Evolutionary conservation across 495 filamentous ascomycete species (phyloP).

Genomic region (Penicillium ochrochloron): DNA sequence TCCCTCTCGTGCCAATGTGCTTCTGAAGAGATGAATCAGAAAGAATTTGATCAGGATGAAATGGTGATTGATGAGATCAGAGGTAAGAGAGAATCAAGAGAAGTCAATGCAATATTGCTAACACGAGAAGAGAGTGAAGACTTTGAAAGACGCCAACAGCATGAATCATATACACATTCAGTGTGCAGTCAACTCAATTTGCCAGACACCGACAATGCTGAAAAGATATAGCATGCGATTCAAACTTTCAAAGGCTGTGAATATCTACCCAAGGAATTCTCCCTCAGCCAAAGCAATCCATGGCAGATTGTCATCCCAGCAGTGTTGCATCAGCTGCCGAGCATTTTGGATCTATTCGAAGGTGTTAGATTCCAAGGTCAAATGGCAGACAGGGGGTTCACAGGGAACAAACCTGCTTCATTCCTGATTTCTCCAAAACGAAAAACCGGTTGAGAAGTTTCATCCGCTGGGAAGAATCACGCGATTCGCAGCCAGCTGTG

Average conservation of each 20-base stretch:
- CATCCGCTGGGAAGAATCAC: constrained; percentile 55
- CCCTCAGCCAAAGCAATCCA: constrained; percentile 49
- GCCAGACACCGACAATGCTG: not conserved
- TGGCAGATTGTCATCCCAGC: constrained; percentile 48
- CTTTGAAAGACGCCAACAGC: not conserved
- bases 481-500: constrained; percentile 78
- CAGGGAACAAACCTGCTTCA: constrained; percentile 66
- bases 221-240: not conserved
- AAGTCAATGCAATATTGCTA: not conserved
- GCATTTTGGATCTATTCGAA: constrained; percentile 47
- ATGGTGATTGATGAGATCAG: not conserved
- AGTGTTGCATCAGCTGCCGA: constrained; percentile 49
- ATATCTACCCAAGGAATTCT: constrained; percentile 47
- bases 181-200: not conserved
- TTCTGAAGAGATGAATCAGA: not conserved
- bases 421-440: constrained; percentile 72
- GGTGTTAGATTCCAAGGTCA: not conserved
- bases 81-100: constrained; percentile 3
- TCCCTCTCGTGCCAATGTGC: not conserved
- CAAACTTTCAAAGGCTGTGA: not conserved
- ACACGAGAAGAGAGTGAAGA: not conserved
- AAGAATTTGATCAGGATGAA: too few relatives aligned
- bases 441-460: constrained; percentile 70
- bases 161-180: not conserved
- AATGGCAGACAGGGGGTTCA: not conserved